These are phyloP conservation scores for Salvia rosmarinus DNA, from an alignment of 257 asterid genomes.

Conservation along the genomic window DNA sequence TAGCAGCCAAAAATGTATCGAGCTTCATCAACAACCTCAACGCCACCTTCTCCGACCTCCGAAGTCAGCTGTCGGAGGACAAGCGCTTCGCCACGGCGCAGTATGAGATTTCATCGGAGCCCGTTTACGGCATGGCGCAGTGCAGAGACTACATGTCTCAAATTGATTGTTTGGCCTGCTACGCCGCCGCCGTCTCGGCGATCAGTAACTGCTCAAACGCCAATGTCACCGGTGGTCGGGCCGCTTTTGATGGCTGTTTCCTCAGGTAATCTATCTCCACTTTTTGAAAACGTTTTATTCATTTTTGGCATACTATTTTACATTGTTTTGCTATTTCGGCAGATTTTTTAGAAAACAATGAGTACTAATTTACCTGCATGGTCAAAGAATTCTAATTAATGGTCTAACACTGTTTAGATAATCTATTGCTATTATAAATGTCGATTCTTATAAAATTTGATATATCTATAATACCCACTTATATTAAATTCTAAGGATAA, in stretches of 20 bases:
- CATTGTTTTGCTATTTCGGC: too few relatives aligned
- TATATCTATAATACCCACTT: too few relatives aligned
- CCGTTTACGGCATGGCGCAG: slow-evolving; percentile 65
- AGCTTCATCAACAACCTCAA: neutral
- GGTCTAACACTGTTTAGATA: too few relatives aligned
- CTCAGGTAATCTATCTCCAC: neutral
- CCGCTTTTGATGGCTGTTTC: neutral
- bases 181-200: slow-evolving; percentile 54
- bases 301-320: too few relatives aligned
- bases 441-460: too few relatives aligned
- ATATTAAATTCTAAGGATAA: too few relatives aligned
- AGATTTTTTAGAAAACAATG: too few relatives aligned
- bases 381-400: too few relatives aligned
- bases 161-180: slow-evolving; percentile 67
- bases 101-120: slow-evolving; percentile 19
- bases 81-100: slow-evolving; percentile 4
- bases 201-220: slow-evolving; percentile 22
- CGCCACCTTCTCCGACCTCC: slow-evolving; percentile 1
- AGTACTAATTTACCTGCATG: too few relatives aligned
- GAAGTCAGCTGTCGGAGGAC: neutral
- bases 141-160: slow-evolving; percentile 64
- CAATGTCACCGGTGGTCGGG: neutral
- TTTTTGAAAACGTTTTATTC: too few relatives aligned
- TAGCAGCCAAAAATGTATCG: neutral
- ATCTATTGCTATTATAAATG: too few relatives aligned